Base-by-base conservation (phyloP, 1,284 basidiomycete species). In the Ceratobasidium sp. region DNA sequence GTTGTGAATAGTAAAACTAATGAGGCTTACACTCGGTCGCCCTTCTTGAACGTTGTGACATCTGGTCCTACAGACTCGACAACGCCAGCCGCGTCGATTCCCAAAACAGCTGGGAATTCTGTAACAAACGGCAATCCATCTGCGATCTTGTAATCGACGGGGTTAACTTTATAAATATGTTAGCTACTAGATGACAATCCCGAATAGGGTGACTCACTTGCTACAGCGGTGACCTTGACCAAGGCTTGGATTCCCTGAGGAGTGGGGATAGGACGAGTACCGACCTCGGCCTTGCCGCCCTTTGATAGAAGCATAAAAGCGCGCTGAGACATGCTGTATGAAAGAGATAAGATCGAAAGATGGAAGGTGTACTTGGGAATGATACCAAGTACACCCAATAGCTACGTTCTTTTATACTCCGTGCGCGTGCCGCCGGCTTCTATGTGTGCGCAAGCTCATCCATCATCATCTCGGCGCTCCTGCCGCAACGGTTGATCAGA, bases 11-110 rank as follows among this genome's bases (percentile, higher is more conserved):
- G 21, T 3, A 8, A 58, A 21, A 55, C 10, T 30, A 26, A 52
- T 30, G 23, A 30, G 3, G 45, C 73, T 30, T 50, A 74, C 73
- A 74, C 71, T 70, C 71, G 36, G 57, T 74, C 73, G 12, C 73
- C 73, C n/a, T 69, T 58, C 18, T 60, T 61, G 21, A 69, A 48
- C 18, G 34, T 32, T 1, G 48, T 67, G 2, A 67, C 64, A 6
- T 67, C 64, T 16, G 64, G 64, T 12, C 64, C 64, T 8, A 67
- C 34, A 16, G 64, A 18, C 16, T 67, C 48, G 18, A 67, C 50
- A n/a, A 57, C 36, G 21, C 64, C 64, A 28, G 64, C 64, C 10
- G 53, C 67, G 30, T 74, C 73, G 18, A 36, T 43, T 21, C 73
- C 73, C 18, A 74, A 36, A 34, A 71, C 69, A n/a, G 61, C 26